Evolutionary conservation across 768 basidiomycete genomes (phyloP).

Genomic region (Termitomyces sp.): DNA sequence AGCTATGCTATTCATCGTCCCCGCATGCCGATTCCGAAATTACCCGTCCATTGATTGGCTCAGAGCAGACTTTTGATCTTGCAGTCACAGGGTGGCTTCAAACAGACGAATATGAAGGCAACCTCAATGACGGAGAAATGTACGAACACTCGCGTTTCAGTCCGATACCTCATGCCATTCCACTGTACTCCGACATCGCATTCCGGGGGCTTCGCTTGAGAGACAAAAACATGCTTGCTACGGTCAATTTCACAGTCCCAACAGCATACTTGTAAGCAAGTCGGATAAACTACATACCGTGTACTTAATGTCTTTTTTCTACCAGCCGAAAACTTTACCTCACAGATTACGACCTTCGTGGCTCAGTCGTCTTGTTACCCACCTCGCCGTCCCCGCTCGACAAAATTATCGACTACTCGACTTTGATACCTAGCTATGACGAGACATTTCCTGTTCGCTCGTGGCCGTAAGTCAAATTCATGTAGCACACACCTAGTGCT

Average conservation of each 20-base stretch:
- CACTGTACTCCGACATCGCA: slow-evolving; percentile 22
- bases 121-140: not conserved
- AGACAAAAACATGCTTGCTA: slow-evolving; percentile 19
- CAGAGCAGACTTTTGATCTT: slow-evolving; percentile 15
- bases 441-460: slow-evolving; percentile 21
- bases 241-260: slow-evolving; percentile 22
- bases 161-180: not conserved
- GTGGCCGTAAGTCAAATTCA: slow-evolving; percentile 21
- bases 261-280: slow-evolving; percentile 26
- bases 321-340: slow-evolving; percentile 19
- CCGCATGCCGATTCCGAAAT: not conserved
- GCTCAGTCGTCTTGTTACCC: slow-evolving; percentile 29
- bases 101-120: not conserved
- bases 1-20: slow-evolving; percentile 4
- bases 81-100: slow-evolving; percentile 16
- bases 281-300: not conserved
- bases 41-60: slow-evolving; percentile 12
- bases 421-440: slow-evolving; percentile 23
- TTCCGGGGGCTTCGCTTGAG: slow-evolving; percentile 22
- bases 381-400: slow-evolving; percentile 24
- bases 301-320: not conserved
- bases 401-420: slow-evolving; percentile 23
- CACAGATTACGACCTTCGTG: slow-evolving; percentile 28
- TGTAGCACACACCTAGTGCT: not conserved
- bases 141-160: not conserved